Evolutionary conservation across 768 basidiomycete genomes (phyloP).

Genomic region (Kondoa subrosea): DNA sequence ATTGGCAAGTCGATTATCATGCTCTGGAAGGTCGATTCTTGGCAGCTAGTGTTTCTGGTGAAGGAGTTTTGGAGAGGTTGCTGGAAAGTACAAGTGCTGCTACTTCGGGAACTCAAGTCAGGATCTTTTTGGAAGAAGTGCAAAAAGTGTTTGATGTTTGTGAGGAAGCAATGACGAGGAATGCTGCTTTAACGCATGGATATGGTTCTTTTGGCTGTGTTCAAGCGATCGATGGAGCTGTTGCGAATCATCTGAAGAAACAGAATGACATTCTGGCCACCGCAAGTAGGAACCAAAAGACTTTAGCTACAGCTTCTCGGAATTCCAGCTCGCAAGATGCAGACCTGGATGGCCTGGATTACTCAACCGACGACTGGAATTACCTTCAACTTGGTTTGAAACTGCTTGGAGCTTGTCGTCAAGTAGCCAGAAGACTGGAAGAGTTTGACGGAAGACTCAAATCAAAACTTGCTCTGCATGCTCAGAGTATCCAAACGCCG

Average conservation of each 20-base stretch:
- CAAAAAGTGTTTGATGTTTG: slow-evolving; percentile 57
- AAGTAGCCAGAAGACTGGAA: slow-evolving; percentile 49
- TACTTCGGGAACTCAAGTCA: background rate
- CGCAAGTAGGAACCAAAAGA: background rate
- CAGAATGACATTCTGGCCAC: slow-evolving; percentile 17
- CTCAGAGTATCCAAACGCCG: slow-evolving; percentile 43
- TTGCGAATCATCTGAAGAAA: slow-evolving; percentile 47
- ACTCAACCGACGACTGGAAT: slow-evolving; percentile 74
- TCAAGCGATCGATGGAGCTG: slow-evolving; percentile 52
- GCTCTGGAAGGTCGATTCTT: slow-evolving; percentile 57
- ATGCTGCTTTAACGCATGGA: slow-evolving; percentile 68
- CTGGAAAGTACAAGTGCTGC: background rate
- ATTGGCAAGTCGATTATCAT: slow-evolving; percentile 71
- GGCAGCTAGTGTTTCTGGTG: slow-evolving; percentile 19
- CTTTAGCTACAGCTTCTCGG: background rate
- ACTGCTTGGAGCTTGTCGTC: slow-evolving; percentile 61
- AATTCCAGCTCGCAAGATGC: slow-evolving; percentile 1
- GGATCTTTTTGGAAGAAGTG: slow-evolving; percentile 41
- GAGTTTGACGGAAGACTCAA: slow-evolving; percentile 57
- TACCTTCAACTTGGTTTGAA: slow-evolving; percentile 67
- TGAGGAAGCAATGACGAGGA: slow-evolving; percentile 62
- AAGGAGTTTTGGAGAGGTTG: background rate
- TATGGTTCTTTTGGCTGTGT: slow-evolving; percentile 63
- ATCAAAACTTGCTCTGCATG: slow-evolving; percentile 44
- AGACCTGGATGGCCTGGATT: slow-evolving; percentile 39